Evolutionary conservation across 202 grass and related monocot species (phyloP).

Genomic region (Digitaria exilis): DNA sequence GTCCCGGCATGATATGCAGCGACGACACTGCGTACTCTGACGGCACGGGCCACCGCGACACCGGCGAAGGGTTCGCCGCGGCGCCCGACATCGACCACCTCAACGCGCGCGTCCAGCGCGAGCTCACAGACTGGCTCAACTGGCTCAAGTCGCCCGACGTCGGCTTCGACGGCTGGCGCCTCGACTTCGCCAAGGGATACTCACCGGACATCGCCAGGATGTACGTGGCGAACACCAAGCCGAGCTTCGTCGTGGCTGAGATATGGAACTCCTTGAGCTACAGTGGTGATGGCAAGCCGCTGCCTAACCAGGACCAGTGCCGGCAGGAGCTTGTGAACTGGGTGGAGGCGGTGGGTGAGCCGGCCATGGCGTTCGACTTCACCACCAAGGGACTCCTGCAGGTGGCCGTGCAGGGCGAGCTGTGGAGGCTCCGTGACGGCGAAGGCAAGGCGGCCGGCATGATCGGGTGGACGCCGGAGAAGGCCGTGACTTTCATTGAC

Average conservation of each 20-base stretch:
- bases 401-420: slow-evolving; percentile 47
- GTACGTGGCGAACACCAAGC: slow-evolving; percentile 42
- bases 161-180: slow-evolving; percentile 70
- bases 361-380: slow-evolving; percentile 58
- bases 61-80: slow-evolving; percentile 48
- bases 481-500: slow-evolving; percentile 54
- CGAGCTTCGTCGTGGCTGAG: slow-evolving; percentile 57
- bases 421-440: slow-evolving; percentile 56
- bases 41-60: slow-evolving; percentile 63
- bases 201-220: slow-evolving; percentile 44
- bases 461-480: slow-evolving; percentile 57
- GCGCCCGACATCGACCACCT: slow-evolving; percentile 86
- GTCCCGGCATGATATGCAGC: slow-evolving; percentile 63
- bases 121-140: slow-evolving; percentile 73
- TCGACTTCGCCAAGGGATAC: slow-evolving; percentile 82
- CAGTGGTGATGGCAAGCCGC: slow-evolving; percentile 51
- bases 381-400: slow-evolving; percentile 55
- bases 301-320: slow-evolving; percentile 44
- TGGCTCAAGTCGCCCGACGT: slow-evolving; percentile 69
- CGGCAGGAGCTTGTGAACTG: slow-evolving; percentile 48
- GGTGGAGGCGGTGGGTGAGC: slow-evolving; percentile 7
- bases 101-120: slow-evolving; percentile 53
- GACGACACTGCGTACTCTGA: slow-evolving; percentile 68
- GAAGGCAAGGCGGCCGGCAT: slow-evolving; percentile 52
- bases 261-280: slow-evolving; percentile 57